phyloP scores from a whole-genome alignment of 1,284 basidiomycete genomes.

The Melampsora abietis-canadensis region DNA sequence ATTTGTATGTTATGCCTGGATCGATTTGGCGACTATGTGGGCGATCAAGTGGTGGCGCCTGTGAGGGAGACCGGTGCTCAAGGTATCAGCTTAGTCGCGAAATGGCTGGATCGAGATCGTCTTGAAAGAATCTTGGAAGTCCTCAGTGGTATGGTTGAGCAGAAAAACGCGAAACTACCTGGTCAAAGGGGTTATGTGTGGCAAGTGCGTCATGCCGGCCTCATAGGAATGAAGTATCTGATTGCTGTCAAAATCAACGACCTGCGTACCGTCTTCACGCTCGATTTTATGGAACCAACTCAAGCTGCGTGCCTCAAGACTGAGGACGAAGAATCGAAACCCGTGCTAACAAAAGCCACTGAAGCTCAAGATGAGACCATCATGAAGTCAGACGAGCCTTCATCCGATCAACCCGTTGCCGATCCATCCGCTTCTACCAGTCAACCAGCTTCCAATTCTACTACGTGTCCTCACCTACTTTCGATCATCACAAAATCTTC shows the following conservation, averaged over 20 bases:
- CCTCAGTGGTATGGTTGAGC: slow-evolving; percentile 77
- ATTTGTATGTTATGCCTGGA: slow-evolving; percentile 91
- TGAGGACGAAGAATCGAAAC: slow-evolving; percentile 48
- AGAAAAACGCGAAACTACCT: slow-evolving; percentile 77
- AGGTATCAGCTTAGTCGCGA: slow-evolving; percentile 80
- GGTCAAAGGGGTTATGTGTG: slow-evolving; percentile 68
- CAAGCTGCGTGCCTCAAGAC: slow-evolving; percentile 46
- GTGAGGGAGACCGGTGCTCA: slow-evolving; percentile 95
- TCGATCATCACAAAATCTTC: slow-evolving; percentile 9
- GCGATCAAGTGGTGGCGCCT: slow-evolving; percentile 92
- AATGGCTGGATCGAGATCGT: slow-evolving; percentile 66
- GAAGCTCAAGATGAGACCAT: slow-evolving; percentile 49
- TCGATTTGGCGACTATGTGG: slow-evolving; percentile 94
- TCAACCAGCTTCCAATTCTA: slow-evolving; percentile 1
- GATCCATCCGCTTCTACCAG: background rate
- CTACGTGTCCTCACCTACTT: background rate
- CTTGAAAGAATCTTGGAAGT: slow-evolving; percentile 71
- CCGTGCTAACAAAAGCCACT: slow-evolving; percentile 48
- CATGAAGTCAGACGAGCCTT: slow-evolving; percentile 46
- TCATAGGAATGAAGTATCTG: slow-evolving; percentile 95
- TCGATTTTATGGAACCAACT: slow-evolving; percentile 11
- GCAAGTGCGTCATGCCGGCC: slow-evolving; percentile 94
- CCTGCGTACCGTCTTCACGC: slow-evolving; percentile 57
- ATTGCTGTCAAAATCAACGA: slow-evolving; percentile 86
- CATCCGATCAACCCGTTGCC: slow-evolving; percentile 9